phyloP scores from a whole-genome alignment of 257 asterid genomes.

The Prunella vulgaris region DNA sequence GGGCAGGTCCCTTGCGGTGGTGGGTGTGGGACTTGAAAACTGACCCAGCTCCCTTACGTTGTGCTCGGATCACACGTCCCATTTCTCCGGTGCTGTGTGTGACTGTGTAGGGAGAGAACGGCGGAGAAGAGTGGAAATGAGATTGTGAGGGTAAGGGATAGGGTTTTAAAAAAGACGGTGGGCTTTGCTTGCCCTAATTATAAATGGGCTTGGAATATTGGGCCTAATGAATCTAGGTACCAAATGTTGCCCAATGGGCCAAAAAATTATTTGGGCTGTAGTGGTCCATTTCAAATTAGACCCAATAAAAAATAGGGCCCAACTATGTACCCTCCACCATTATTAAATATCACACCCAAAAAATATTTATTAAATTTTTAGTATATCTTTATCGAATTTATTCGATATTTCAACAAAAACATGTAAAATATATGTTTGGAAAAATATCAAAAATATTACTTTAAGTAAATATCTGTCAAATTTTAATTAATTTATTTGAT shows the following conservation, averaged over 20 bases:
- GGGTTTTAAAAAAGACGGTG: constrained; percentile 17
- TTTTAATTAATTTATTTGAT: too few relatives aligned
- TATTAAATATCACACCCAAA: too few relatives aligned
- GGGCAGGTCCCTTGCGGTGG: constrained; percentile 60
- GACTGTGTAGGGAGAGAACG: not conserved
- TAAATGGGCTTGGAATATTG: not conserved
- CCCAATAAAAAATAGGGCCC: too few relatives aligned
- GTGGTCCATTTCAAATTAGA: not conserved
- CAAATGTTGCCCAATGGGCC: not conserved
- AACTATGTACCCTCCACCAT: too few relatives aligned
- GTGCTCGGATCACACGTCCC: constrained; percentile 59
- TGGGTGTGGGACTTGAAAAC: constrained; percentile 60
- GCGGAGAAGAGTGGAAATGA: constrained; percentile 12
- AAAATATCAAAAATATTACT: too few relatives aligned
- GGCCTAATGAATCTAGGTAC: not conserved
- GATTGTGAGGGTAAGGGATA: not conserved
- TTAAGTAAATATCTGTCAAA: too few relatives aligned
- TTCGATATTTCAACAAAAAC: too few relatives aligned
- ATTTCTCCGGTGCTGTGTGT: constrained; percentile 15
- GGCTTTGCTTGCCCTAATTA: constrained; percentile 1
- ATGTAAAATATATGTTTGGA: too few relatives aligned
- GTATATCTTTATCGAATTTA: too few relatives aligned
- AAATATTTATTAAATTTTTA: too few relatives aligned
- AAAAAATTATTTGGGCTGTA: not conserved
- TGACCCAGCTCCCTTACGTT: constrained; percentile 59